These are phyloP conservation scores for Candida krabiensis DNA, from an alignment of 805 yeast genomes.

Conservation along the genomic window DNA sequence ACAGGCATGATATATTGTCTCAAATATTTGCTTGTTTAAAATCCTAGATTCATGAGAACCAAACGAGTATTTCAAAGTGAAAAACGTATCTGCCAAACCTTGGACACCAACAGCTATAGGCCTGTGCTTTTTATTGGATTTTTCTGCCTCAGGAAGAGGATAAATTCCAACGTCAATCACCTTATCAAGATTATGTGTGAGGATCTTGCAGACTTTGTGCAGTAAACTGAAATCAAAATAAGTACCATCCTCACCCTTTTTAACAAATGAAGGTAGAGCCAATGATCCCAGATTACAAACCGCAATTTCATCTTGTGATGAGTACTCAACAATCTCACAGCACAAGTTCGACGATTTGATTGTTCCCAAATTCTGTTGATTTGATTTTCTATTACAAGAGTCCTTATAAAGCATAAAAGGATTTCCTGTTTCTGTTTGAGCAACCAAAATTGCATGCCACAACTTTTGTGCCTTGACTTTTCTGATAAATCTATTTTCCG, in stretches of 20 bases:
- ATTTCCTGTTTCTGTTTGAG: slow-evolving; percentile 95
- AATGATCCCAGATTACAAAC: slow-evolving; percentile 93
- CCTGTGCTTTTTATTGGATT: slow-evolving; percentile 78
- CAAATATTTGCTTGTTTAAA: slow-evolving; percentile 84
- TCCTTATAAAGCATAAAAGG: slow-evolving; percentile 96
- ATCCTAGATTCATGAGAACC: slow-evolving; percentile 77
- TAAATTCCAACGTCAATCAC: slow-evolving; percentile 84
- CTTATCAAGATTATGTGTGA: slow-evolving; percentile 74
- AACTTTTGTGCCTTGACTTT: slow-evolving; percentile 83
- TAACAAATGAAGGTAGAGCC: slow-evolving; percentile 78
- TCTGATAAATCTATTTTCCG: slow-evolving; percentile 60
- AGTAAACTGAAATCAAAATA: slow-evolving; percentile 71
- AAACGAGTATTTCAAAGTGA: slow-evolving; percentile 78
- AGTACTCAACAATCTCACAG: slow-evolving; percentile 91
- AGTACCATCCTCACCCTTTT: slow-evolving; percentile 40
- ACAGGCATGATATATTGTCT: slow-evolving; percentile 93
- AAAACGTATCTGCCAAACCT: slow-evolving; percentile 89
- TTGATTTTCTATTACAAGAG: slow-evolving; percentile 81
- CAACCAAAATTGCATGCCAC: slow-evolving; percentile 85
- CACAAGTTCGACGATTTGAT: slow-evolving; percentile 93
- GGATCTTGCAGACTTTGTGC: slow-evolving; percentile 74
- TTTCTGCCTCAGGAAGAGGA: slow-evolving; percentile 75
- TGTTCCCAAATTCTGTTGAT: slow-evolving; percentile 89
- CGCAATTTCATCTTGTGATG: slow-evolving; percentile 89
- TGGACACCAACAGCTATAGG: slow-evolving; percentile 99